Base-by-base conservation (phyloP, 2,329 filamentous ascomycete genomes). In the Fusarium robinianum region DNA sequence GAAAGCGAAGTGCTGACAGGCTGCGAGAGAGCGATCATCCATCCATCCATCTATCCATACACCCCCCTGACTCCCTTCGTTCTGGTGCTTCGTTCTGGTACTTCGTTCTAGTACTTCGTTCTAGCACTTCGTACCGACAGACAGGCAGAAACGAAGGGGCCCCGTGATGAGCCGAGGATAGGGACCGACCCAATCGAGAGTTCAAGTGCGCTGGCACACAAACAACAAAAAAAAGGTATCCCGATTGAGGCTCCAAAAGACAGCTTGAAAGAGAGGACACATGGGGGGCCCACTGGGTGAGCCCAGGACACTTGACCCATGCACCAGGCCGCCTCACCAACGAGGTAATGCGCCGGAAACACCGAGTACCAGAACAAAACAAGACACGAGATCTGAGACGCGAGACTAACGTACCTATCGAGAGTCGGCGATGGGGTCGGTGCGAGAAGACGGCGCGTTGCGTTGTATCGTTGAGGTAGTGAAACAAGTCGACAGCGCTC, bases 221-320 rank as follows among this genome's bases (percentile, higher is more conserved):
- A 41, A 26, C 8, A 26, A 24, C n/a, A n/a, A n/a, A n/a, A n/a
- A n/a, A n/a, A n/a, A n/a, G n/a, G n/a, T n/a, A n/a, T n/a, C n/a
- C 26, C 15, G 30, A 37, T 48, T 54, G 41, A 33, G 33, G 50
- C 51, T 52, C 41, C 31, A 34, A 35, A 26, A 14, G 33, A 23
- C 31, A 23, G 12, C 32, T 37, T 46, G 29, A 45, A 47, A 19
- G 15, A 27, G 33, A 42, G 33, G 31, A 25, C 37, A 41, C 34
- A 44, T 45, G 18, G 36, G 32, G 47, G 48, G 55, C 45, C 42
- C 46, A 55, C 46, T n/a, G 45, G 39, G 45, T 46, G 55, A 51
- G 43, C 53, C 52, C 41, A 51, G 53, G 45, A 56, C 61, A 58
- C 61, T 63, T 61, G 61, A 57, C 58, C 61, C 61, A 63, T 63